These are phyloP conservation scores for Spathaspora passalidarum DNA, from an alignment of 805 yeast genomes.

Conservation along the genomic window DNA sequence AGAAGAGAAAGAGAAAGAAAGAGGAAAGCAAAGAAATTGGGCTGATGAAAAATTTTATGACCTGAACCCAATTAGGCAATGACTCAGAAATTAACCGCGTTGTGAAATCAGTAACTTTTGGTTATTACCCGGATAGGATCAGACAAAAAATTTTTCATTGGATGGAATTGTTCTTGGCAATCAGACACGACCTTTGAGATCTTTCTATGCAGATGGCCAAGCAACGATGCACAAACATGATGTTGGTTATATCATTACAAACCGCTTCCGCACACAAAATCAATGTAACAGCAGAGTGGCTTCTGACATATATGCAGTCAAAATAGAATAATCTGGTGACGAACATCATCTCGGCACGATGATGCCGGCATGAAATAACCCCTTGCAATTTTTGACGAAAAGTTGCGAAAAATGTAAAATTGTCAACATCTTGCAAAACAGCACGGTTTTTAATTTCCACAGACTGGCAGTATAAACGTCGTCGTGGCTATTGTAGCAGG, in stretches of 20 bases:
- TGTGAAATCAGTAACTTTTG: constrained; percentile 26
- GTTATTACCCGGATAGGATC: not conserved
- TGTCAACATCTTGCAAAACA: not conserved
- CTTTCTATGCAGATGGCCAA: too few relatives aligned
- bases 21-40: constrained; percentile 4
- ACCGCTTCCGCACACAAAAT: too few relatives aligned
- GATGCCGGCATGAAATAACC: too few relatives aligned
- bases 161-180: too few relatives aligned
- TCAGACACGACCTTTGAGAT: too few relatives aligned
- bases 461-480: not conserved
- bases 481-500: too few relatives aligned
- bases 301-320: too few relatives aligned
- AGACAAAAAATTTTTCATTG: not conserved
- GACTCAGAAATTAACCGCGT: constrained; percentile 32
- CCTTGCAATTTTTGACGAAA: not conserved
- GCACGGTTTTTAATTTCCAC: not conserved
- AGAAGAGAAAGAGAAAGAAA: constrained; percentile 4
- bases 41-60: constrained; percentile 14
- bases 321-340: too few relatives aligned
- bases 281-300: too few relatives aligned
- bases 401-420: not conserved
- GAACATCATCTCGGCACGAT: too few relatives aligned
- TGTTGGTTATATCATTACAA: too few relatives aligned
- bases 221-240: too few relatives aligned
- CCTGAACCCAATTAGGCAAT: constrained; percentile 26